Percentiles rank a stretch among this genome's conserved stretches.
Evolutionary conservation across 73 alveolate species (phyloP).

Genomic region (Symbiodinium natans): DNA sequence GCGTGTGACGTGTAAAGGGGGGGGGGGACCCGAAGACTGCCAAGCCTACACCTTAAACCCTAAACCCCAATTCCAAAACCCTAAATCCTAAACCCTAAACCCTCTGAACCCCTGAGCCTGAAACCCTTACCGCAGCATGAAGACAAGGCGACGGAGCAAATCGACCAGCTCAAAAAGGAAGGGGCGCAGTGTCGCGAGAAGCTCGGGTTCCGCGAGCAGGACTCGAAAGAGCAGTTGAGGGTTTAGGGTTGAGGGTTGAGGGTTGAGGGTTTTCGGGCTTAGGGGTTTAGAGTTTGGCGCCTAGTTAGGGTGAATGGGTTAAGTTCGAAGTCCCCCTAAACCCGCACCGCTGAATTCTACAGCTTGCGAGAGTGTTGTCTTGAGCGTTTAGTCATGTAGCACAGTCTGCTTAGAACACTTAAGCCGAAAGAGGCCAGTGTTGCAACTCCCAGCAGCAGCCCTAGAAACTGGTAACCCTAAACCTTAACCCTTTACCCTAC

Average conservation of each 20-base stretch:
- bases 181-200: constrained; percentile 34
- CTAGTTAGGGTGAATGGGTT: neutral
- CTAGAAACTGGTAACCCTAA: no score
- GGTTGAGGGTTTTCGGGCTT: neutral
- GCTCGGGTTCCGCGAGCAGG: constrained; percentile 69
- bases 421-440: no score
- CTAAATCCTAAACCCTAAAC: neutral
- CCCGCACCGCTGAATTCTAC: no score
- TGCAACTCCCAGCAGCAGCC: no score
- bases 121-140: neutral
- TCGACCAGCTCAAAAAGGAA: constrained; percentile 53
- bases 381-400: neutral
- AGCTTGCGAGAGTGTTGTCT: no score
- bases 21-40: no score
- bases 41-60: no score
- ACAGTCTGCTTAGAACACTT: no score
- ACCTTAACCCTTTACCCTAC: no score
- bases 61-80: neutral
- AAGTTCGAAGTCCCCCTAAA: neutral
- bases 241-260: neutral
- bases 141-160: constrained; percentile 51
- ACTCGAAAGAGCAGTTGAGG: neutral
- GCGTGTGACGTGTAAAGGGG: no score
- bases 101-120: no score
- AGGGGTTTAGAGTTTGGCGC: neutral